A percentile compares a stretch with the other conserved stretches of the same genome.
phyloP scores from a whole-genome alignment of 768 basidiomycete species.

The Tylopilus felleus region DNA sequence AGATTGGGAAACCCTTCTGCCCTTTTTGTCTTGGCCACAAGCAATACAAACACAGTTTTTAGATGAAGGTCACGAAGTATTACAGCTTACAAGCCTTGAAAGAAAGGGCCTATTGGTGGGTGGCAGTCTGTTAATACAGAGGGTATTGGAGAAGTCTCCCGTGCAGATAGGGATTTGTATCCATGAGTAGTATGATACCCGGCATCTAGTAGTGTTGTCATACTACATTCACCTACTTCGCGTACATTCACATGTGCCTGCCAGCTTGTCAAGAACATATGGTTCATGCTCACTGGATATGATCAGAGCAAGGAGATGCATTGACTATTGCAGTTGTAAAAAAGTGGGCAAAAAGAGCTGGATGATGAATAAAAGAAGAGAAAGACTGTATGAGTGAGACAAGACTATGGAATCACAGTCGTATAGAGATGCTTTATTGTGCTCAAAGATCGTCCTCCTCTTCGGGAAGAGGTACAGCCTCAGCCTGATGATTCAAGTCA shows the following conservation, averaged over 20 bases:
- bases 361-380: slow-evolving; percentile 18
- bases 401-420: slow-evolving; percentile 20
- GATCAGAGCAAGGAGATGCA: slow-evolving; percentile 23
- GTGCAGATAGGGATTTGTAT: not conserved
- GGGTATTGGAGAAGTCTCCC: not conserved
- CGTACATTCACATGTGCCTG: slow-evolving; percentile 1
- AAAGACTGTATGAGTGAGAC: slow-evolving; percentile 17
- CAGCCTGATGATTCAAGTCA: slow-evolving; percentile 53
- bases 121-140: slow-evolving; percentile 4
- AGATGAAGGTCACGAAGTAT: slow-evolving; percentile 1
- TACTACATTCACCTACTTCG: slow-evolving; percentile 4
- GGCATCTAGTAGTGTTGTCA: not conserved
- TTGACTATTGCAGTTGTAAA: slow-evolving; percentile 22
- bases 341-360: slow-evolving; percentile 16
- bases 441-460: slow-evolving; percentile 86
- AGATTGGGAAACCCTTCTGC: slow-evolving; percentile 17
- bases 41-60: slow-evolving; percentile 15
- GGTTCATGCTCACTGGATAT: slow-evolving; percentile 23
- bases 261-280: slow-evolving; percentile 6
- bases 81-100: slow-evolving; percentile 24
- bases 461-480: slow-evolving; percentile 91
- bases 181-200: not conserved
- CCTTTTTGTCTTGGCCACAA: slow-evolving; percentile 25
- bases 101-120: slow-evolving; percentile 14
- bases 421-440: slow-evolving; percentile 17